Evolutionary conservation across 2,329 filamentous ascomycete species (phyloP), one percentile per base, ranked within the genome.

Genomic region (Tolypocladium endophyticum): DNA sequence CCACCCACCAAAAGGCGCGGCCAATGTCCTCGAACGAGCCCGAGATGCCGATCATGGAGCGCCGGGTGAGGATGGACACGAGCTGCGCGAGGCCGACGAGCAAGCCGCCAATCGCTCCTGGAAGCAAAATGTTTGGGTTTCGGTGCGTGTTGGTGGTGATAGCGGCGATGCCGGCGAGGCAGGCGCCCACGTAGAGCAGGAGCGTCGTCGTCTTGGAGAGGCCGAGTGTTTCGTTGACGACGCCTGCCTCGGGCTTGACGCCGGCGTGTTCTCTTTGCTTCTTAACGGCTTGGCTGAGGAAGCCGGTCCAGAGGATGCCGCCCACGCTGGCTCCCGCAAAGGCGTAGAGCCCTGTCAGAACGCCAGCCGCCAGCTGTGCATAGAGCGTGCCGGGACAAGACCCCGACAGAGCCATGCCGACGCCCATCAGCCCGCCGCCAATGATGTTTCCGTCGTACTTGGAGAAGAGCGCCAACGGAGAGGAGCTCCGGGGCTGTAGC

Each of bases 361-460:
- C 73, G 1, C 82, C 80, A 16, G 79, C 73, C 2, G 79, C 84
- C 14, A 84, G 66, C 70, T 89, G 86, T 0, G 81, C 79, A 56
- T 87, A 78, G 7, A 87, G 77, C 0, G 85, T 87, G 0, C 87
- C 87, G 0, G 87, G 85, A 61, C 86, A 88, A 0, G 85, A 81
- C 11, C 85, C 85, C 0, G 85, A 81, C 20, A 88, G 72, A 7
- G 83, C 79, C 85, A 89, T 87, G 59, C 87, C 87, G n/a, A 79
- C 69, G 41, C 87, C 86, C 33, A 87, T 78, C 3, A 88, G 71
- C 20, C 76, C 67, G 5, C 86, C 87, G 59, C 87, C 87, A 63
- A 87, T 64, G 55, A 88, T 71, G 68, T 89, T 89, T 59, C 84
- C 86, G 65, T 87, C 85, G 65, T 84, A 85, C 23, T 71, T 67